These are phyloP conservation scores for Piromyces finnis DNA, from an alignment of 192 early-diverging fungal species.

Conservation along the genomic window DNA sequence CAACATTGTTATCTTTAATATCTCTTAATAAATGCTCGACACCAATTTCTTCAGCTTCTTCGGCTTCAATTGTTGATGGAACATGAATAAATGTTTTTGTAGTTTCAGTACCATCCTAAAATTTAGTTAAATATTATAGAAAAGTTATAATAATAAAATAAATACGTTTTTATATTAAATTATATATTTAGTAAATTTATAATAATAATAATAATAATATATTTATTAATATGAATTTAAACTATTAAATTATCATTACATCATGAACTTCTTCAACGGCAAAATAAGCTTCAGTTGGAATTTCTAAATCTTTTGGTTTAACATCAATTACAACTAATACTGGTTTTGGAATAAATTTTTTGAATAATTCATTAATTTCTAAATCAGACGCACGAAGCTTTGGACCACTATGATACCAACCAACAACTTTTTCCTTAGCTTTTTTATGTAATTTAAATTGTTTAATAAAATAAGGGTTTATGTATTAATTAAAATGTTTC, in stretches of 20 bases:
- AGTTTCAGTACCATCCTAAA: constrained; percentile 85
- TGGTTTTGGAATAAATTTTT: constrained; percentile 83
- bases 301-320: constrained; percentile 75
- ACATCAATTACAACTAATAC: constrained; percentile 96
- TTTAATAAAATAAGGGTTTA: too few relatives aligned
- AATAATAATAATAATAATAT: too few relatives aligned
- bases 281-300: constrained; percentile 95
- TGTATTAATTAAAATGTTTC: too few relatives aligned
- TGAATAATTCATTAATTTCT: constrained; percentile 96
- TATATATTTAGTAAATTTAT: too few relatives aligned
- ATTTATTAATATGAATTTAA: too few relatives aligned
- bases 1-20: constrained; percentile 93
- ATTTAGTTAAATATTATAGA: not conserved
- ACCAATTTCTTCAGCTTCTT: constrained; percentile 99
- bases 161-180: not conserved
- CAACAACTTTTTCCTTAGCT: constrained; percentile 90
- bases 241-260: constrained; percentile 44
- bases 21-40: constrained; percentile 96
- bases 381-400: constrained; percentile 90
- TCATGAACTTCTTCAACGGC: constrained; percentile 96
- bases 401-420: constrained; percentile 99
- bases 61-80: constrained; percentile 86
- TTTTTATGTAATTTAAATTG: not conserved
- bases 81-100: constrained; percentile 95
- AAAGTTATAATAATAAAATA: not conserved